Evolutionary conservation across 352 stramenopile genomes (phyloP).

Genomic region (Phytophthora megakarya): DNA sequence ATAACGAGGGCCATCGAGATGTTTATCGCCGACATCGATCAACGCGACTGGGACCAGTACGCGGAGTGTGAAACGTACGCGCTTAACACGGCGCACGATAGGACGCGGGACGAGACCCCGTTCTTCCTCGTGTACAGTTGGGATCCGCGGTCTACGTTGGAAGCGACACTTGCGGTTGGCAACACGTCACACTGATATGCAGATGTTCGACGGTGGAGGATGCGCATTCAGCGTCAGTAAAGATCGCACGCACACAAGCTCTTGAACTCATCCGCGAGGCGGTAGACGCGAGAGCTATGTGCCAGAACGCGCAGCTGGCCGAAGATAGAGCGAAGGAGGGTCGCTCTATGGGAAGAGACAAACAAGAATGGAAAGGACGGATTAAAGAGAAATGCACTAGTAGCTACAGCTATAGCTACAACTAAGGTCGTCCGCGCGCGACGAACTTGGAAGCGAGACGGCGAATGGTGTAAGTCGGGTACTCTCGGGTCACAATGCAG

Average conservation of each 20-base stretch:
- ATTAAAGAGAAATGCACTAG: no score
- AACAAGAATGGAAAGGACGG: no score
- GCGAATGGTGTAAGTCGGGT: background rate
- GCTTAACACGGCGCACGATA: background rate
- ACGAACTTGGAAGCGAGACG: conserved; percentile 1
- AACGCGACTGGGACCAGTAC: background rate
- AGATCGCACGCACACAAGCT: no score
- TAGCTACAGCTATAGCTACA: no score
- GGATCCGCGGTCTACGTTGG: background rate
- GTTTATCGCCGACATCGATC: background rate
- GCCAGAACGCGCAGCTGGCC: no score
- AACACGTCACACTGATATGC: no score
- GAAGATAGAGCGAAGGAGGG: conserved; percentile 5
- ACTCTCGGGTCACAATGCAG: background rate
- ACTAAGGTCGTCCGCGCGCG: no score
- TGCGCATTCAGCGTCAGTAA: no score
- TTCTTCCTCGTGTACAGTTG: background rate
- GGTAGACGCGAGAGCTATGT: no score
- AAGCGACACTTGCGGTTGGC: no score
- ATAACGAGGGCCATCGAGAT: background rate
- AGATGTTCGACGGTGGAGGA: no score
- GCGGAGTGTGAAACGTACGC: background rate
- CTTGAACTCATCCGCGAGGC: no score
- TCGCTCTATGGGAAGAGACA: conserved; percentile 2
- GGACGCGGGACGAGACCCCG: background rate